Base-by-base conservation (phyloP, 441 rosid species). In the Brassica balearica region DNA sequence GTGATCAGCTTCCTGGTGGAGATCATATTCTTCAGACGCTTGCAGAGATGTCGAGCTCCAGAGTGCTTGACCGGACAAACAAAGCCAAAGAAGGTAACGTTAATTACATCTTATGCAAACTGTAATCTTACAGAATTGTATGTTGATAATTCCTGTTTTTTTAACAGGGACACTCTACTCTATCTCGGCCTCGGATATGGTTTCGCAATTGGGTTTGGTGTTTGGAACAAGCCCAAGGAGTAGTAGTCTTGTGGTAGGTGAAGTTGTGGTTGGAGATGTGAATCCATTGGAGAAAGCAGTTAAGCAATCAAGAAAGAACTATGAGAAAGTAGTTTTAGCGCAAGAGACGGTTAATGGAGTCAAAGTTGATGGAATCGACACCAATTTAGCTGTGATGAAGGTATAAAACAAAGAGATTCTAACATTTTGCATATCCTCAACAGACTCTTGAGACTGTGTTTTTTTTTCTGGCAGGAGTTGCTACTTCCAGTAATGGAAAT, bases 341-440 rank as follows among this genome's bases (percentile, higher is more conserved):
- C 94, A 89, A 85, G 95, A 88, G 82, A 87, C 99, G 1, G 91
- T 95, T 11, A 88, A 90, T 88, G 97, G 87, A 77, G 99, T 90
- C 20, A 93, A 93, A 87, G 97, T 90, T 20, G 93, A 95, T 75
- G 98, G 99, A 29, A 86, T 95, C 75, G 98, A 93, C 81, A 90
- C 98, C 76, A 95, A 95, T 81, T 58, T 91, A 87, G 99, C 98
- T 25, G 94, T 95, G 65, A 95, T 93, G 99, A 93, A 95, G 99
- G 98, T 94, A 87, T 38, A 43, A 17, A 2, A 9, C 25, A 34
- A 55, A 12, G 20, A 51, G 15, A 56, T 17, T 38, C 5, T 25
- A 7, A 6, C 66, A 19, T 34, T 32, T 19, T 19, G 38, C 55
- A 38, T 11, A 64, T 55, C 51, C 12, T 9, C 48, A 27, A 55